Conservation (phyloP, 176 grass and related monocot species). For the Bonia amplexicaulis region DNA sequence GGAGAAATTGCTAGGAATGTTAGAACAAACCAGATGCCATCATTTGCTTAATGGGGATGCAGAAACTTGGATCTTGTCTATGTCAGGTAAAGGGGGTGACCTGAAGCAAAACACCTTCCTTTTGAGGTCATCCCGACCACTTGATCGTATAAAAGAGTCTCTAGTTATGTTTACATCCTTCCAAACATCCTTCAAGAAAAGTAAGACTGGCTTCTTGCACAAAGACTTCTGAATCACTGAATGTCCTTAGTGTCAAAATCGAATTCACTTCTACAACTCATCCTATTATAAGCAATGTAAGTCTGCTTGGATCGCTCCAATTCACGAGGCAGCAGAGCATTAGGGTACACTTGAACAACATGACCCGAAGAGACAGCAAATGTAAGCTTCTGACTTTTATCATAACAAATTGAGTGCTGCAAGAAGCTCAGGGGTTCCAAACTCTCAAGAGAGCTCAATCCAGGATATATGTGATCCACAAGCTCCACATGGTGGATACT, state of each 20-base stretch:
- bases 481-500: constrained; percentile 86
- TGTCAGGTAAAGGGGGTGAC: constrained; percentile 64
- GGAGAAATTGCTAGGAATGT: neutral
- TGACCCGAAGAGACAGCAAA: constrained; percentile 79
- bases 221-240: constrained; percentile 48
- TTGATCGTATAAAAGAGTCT: constrained; percentile 63
- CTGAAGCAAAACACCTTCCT: constrained; percentile 89
- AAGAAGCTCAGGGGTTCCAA: constrained; percentile 83
- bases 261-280: constrained; percentile 63
- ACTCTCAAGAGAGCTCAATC: constrained; percentile 73
- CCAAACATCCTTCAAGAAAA: constrained; percentile 81
- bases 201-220: constrained; percentile 81
- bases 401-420: constrained; percentile 83
- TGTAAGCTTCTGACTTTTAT: constrained; percentile 57
- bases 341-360: constrained; percentile 88
- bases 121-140: constrained; percentile 62
- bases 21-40: constrained; percentile 90
- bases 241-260: constrained; percentile 93
- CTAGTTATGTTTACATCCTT: constrained; percentile 66
- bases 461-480: constrained; percentile 84
- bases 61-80: constrained; percentile 72
- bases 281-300: constrained; percentile 74
- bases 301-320: constrained; percentile 78
- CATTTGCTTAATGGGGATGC: constrained; percentile 65
- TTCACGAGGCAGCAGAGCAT: constrained; percentile 68